These are phyloP conservation scores for Cnidoscolus chayamansa DNA, from an alignment of 441 rosid species.

Conservation along the genomic window DNA sequence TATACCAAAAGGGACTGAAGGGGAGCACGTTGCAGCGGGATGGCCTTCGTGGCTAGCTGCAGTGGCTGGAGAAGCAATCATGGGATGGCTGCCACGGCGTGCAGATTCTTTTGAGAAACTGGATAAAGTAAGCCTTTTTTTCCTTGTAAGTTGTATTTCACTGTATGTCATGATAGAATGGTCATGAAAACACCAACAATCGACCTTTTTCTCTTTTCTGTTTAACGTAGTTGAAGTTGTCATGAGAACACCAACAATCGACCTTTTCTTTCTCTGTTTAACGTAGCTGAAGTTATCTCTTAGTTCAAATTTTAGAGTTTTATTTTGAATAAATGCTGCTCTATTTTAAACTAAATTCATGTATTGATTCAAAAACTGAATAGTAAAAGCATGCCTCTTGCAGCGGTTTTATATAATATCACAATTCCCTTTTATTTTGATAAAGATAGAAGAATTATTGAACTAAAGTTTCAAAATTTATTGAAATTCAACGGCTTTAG, in stretches of 20 bases:
- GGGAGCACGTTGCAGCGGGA: slow-evolving; percentile 91
- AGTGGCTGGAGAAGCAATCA: slow-evolving; percentile 95
- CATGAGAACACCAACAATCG: neutral
- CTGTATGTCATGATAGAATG: neutral
- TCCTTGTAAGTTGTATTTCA: neutral
- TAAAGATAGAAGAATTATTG: neutral
- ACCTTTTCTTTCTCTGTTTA: neutral
- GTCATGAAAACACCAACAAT: neutral
- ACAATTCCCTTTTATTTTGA: neutral
- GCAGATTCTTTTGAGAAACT: slow-evolving; percentile 96
- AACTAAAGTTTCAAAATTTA: neutral
- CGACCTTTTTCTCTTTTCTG: neutral
- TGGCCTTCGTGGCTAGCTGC: slow-evolving; percentile 98
- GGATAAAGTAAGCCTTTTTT: slow-evolving; percentile 65
- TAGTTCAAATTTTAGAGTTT: neutral
- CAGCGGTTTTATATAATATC: neutral
- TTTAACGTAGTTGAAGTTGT: slow-evolving; percentile 5
- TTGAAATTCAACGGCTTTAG: neutral
- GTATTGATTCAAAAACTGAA: neutral
- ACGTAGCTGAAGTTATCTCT: neutral
- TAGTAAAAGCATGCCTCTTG: neutral
- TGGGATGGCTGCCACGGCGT: slow-evolving; percentile 91
- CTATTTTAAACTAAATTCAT: neutral
- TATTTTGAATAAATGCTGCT: neutral
- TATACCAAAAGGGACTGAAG: slow-evolving; percentile 67